Evolutionary conservation across 768 basidiomycete genomes (phyloP).

Genomic region (Mycena metata): DNA sequence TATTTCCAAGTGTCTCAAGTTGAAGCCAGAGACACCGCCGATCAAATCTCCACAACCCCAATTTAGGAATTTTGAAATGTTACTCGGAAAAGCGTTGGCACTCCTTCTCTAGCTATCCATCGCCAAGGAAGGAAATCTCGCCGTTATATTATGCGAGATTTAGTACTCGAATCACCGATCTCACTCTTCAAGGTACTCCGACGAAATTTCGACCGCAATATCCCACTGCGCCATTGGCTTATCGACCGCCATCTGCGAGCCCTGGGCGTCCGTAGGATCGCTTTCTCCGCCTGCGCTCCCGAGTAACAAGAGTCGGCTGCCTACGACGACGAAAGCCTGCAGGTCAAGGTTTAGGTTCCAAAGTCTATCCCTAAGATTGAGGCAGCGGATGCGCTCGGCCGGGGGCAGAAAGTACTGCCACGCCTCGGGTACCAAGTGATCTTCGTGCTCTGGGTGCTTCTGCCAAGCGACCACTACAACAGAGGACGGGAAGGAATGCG

Average conservation of each 20-base stretch:
- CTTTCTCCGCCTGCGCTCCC: conserved; percentile 15
- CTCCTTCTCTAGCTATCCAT: no score
- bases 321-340: conserved; percentile 37
- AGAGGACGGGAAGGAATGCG: conserved; percentile 9
- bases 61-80: no score
- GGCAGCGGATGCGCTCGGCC: conserved; percentile 39
- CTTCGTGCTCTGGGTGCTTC: conserved; percentile 1
- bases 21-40: no score
- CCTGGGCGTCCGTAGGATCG: background rate
- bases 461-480: conserved; percentile 44
- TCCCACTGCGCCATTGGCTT: conserved; percentile 20
- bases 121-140: no score
- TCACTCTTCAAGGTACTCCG: conserved; percentile 9
- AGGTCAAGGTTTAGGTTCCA: conserved; percentile 42
- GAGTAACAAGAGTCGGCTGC: conserved; percentile 37
- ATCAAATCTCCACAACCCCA: no score
- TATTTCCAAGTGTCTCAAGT: no score
- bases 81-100: no score
- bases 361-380: conserved; percentile 37
- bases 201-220: conserved; percentile 11
- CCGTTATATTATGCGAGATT: no score
- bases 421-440: conserved; percentile 37
- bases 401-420: conserved; percentile 43
- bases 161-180: no score
- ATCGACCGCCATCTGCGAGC: conserved; percentile 39